A percentile compares a stretch with the other conserved stretches of the same genome.
phyloP scores from a whole-genome alignment of 2,329 filamentous ascomycete genomes.

The Paecilomyces variotii region DNA sequence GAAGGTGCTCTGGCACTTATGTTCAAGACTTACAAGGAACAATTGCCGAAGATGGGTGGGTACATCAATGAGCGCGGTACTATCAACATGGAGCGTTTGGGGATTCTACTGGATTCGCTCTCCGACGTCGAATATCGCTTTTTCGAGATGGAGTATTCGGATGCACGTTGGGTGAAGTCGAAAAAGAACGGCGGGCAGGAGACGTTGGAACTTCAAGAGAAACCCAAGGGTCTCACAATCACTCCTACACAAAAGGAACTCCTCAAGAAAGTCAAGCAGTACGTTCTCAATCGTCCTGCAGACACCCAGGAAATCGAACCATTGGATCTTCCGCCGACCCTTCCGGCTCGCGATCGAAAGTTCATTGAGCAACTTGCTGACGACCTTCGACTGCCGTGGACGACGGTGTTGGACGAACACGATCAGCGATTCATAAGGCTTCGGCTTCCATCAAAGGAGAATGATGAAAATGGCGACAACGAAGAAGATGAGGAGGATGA shows the following conservation, averaged over 20 bases:
- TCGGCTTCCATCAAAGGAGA: conserved; percentile 47
- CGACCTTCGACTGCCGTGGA: conserved; percentile 58
- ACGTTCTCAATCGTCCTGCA: conserved; percentile 61
- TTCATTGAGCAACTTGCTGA: conserved; percentile 84
- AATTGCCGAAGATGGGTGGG: conserved; percentile 77
- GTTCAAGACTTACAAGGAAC: conserved; percentile 92
- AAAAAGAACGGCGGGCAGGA: conserved; percentile 68
- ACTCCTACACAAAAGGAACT: conserved; percentile 73
- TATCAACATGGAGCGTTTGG: conserved; percentile 77
- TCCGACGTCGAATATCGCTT: conserved; percentile 84
- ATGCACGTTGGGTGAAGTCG: conserved; percentile 84
- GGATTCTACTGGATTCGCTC: conserved; percentile 70
- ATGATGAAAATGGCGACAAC: conserved; percentile 29
- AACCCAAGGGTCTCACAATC: conserved; percentile 59
- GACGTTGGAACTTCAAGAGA: conserved; percentile 51
- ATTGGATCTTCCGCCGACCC: conserved; percentile 63
- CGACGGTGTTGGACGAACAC: conserved; percentile 54
- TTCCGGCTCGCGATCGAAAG: conserved; percentile 79
- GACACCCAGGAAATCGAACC: conserved; percentile 40
- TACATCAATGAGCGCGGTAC: conserved; percentile 95
- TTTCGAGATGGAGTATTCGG: conserved; percentile 82
- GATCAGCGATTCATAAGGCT: conserved; percentile 60
- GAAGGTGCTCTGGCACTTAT: conserved; percentile 94
- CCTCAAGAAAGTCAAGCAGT: conserved; percentile 75
- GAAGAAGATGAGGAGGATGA: conserved; percentile 55